phyloP scores from a whole-genome alignment of 2,329 filamentous ascomycete species.

The Sporothrix pallida region DNA sequence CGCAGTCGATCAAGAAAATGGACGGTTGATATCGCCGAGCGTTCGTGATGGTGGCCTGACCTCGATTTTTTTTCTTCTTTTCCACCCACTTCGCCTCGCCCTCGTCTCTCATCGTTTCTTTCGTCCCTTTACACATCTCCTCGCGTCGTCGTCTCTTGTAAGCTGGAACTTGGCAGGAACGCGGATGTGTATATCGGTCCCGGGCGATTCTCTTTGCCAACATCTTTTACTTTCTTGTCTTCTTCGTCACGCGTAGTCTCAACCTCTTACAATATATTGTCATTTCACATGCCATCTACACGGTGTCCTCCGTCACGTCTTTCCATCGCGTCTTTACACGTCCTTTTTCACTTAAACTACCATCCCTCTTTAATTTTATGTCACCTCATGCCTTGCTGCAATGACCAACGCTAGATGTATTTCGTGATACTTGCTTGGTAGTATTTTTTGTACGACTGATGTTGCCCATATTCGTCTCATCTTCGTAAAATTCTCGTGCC shows the following conservation, averaged over 20 bases:
- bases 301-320: not conserved
- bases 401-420: not conserved
- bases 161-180: not conserved
- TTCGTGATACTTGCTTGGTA: not conserved
- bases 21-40: slow-evolving; percentile 14
- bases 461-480: not conserved
- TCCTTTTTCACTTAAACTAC: not conserved
- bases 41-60: slow-evolving; percentile 16
- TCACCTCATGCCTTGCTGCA: not conserved
- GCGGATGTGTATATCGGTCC: slow-evolving; percentile 1
- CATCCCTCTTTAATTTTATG: slow-evolving; percentile 5
- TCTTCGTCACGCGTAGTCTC: not conserved
- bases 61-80: not conserved
- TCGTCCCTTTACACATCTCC: not conserved
- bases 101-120: slow-evolving; percentile 2
- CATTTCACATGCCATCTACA: slow-evolving; percentile 3
- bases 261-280: not conserved
- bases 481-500: not conserved
- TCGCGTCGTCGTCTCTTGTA: not conserved
- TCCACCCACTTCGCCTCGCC: not conserved
- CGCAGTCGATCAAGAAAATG: slow-evolving; percentile 10
- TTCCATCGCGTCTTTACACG: not conserved
- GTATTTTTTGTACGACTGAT: not conserved
- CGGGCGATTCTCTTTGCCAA: not conserved
- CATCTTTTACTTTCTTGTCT: not conserved